phyloP scores from a whole-genome alignment of 148 eudicot genomes.

The Diospyros kaki region DNA sequence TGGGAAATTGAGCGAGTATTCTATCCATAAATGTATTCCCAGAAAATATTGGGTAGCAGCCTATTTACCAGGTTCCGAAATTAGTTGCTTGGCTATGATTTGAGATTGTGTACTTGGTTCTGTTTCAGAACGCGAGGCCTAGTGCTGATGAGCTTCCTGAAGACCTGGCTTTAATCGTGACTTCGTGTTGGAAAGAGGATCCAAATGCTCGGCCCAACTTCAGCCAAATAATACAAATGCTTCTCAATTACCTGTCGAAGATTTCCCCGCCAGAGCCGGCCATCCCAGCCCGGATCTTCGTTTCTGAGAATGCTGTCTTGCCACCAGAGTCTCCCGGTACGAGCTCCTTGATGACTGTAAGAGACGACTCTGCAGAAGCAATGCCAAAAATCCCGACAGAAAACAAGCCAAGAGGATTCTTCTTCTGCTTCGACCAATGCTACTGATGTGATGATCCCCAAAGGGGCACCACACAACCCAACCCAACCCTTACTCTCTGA shows the following conservation, averaged over 20 bases:
- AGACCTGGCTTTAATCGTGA: constrained; percentile 57
- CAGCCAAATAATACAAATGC: constrained; percentile 73
- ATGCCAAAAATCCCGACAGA: constrained; percentile 55
- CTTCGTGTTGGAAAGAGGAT: constrained; percentile 78
- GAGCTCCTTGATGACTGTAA: constrained; percentile 58
- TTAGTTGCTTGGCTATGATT: too few relatives aligned
- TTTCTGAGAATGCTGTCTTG: constrained; percentile 55
- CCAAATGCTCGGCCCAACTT: constrained; percentile 69
- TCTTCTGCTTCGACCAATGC: constrained; percentile 60
- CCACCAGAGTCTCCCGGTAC: constrained; percentile 90
- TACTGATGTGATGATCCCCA: constrained; percentile 13
- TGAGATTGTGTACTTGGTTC: too few relatives aligned
- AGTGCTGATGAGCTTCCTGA: constrained; percentile 69
- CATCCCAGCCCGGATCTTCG: constrained; percentile 50
- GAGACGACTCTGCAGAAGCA: constrained; percentile 41
- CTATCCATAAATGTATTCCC: too few relatives aligned
- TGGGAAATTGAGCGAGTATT: too few relatives aligned
- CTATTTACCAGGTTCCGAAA: too few relatives aligned
- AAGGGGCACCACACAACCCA: too few relatives aligned
- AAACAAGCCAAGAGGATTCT: constrained; percentile 45
- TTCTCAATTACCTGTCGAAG: constrained; percentile 46
- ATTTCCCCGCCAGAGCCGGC: constrained; percentile 51
- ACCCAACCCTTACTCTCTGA: too few relatives aligned
- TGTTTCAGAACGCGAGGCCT: constrained; percentile 59
- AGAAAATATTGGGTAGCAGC: too few relatives aligned